Evolutionary conservation across 768 basidiomycete species (phyloP).

Genomic region (Tephrocybe sp.): DNA sequence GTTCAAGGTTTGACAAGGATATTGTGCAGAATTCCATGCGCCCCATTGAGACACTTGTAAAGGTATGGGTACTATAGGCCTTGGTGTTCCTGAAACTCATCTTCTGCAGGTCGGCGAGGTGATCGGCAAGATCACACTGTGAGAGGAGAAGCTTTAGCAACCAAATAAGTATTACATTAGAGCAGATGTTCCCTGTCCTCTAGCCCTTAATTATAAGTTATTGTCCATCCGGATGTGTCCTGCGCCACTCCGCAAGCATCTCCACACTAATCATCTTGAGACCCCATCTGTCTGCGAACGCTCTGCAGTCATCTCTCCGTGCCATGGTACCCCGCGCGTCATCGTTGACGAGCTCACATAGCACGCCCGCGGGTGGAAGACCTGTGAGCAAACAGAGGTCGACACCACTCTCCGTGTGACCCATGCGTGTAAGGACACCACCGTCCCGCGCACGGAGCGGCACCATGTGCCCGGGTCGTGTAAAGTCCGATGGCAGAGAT

Average conservation of each 20-base stretch:
- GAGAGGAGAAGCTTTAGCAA: background rate
- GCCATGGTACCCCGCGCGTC: constrained; percentile 90
- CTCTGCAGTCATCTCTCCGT: constrained; percentile 88
- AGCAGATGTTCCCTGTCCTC: background rate
- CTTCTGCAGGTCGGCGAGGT: too few species aligned
- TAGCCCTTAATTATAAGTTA: background rate
- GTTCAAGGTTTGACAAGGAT: constrained; percentile 66
- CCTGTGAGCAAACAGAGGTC: constrained; percentile 83
- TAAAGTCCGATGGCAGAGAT: constrained; percentile 67
- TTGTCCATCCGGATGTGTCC: constrained; percentile 25
- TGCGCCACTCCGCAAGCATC: constrained; percentile 60
- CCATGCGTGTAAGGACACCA: constrained; percentile 83
- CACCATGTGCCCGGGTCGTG: constrained; percentile 93
- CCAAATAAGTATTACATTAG: background rate
- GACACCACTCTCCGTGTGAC: constrained; percentile 90
- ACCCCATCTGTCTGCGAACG: constrained; percentile 88
- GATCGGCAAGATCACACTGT: too few species aligned
- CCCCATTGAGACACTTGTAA: constrained; percentile 70
- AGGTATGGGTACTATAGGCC: constrained; percentile 41
- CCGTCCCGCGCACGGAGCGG: constrained; percentile 86
- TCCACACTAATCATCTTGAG: constrained; percentile 95
- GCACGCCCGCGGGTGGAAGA: constrained; percentile 70
- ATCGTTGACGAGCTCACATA: constrained; percentile 96
- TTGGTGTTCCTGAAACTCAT: too few species aligned
- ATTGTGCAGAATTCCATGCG: constrained; percentile 57